phyloP scores from a whole-genome alignment of 2,329 filamentous ascomycete genomes.

The Ophiocordyceps camponoti-rufipedis region DNA sequence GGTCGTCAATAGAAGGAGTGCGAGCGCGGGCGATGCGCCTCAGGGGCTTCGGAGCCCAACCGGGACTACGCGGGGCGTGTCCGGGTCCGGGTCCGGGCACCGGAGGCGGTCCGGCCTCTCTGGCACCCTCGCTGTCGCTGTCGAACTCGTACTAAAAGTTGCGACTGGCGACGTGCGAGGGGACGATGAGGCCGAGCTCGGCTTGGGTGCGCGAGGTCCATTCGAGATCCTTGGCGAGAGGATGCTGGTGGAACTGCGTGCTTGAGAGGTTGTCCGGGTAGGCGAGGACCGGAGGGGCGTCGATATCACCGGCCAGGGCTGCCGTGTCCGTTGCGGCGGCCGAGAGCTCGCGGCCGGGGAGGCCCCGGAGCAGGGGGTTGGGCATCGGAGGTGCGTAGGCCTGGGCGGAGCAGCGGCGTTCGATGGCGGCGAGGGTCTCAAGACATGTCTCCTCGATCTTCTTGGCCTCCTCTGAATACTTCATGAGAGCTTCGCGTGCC shows the following conservation, averaged over 20 bases:
- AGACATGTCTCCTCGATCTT: conserved; percentile 15
- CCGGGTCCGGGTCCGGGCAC: neutral
- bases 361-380: conserved; percentile 24
- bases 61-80: conserved; percentile 1
- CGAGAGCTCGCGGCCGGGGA: conserved; percentile 20
- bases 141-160: conserved; percentile 19
- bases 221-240: conserved; percentile 13
- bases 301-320: conserved; percentile 13
- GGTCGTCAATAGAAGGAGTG: conserved; percentile 2
- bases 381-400: conserved; percentile 3
- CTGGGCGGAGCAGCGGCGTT: neutral
- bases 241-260: conserved; percentile 17
- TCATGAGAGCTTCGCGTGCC: conserved; percentile 10
- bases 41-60: neutral
- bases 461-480: conserved; percentile 15
- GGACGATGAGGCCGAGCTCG: conserved; percentile 15
- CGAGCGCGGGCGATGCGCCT: conserved; percentile 2
- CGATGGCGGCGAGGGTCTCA: conserved; percentile 6
- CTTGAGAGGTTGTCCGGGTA: conserved; percentile 17
- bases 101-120: conserved; percentile 5
- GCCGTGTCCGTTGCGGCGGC: conserved; percentile 18
- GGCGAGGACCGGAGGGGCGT: conserved; percentile 11
- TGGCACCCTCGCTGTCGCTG: conserved; percentile 9
- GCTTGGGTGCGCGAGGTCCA: conserved; percentile 11
- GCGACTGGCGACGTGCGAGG: conserved; percentile 14